A percentile compares a stretch with the other conserved stretches of the same genome.
Evolutionary conservation across 768 basidiomycete genomes (phyloP).

Genomic region (Naganishia vaughanmartiniae): DNA sequence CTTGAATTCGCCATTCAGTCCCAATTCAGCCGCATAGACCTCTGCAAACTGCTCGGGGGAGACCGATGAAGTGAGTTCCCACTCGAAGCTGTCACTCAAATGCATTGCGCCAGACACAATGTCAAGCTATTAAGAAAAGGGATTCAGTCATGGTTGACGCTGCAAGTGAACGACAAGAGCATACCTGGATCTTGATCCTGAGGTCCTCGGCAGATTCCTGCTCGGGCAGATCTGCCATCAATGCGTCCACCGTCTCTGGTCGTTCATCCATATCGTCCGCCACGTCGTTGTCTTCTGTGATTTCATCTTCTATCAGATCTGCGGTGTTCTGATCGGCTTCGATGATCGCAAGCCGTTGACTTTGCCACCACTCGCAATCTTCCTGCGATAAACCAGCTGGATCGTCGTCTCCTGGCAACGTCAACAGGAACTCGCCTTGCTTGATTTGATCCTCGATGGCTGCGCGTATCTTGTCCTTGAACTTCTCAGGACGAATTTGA

Average conservation of each 20-base stretch:
- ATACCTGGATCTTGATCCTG: constrained; percentile 85
- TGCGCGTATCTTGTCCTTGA: constrained; percentile 64
- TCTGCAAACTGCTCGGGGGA: constrained; percentile 92
- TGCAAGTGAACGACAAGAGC: background rate
- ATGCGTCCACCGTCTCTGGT: constrained; percentile 59
- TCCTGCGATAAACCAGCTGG: constrained; percentile 33
- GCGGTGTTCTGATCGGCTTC: background rate
- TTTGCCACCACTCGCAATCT: constrained; percentile 29
- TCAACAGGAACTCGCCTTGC: constrained; percentile 62
- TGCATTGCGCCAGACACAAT: constrained; percentile 90
- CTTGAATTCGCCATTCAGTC: constrained; percentile 88
- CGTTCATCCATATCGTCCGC: constrained; percentile 40
- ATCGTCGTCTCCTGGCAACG: constrained; percentile 53
- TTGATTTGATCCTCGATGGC: constrained; percentile 73
- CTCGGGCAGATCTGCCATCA: constrained; percentile 57
- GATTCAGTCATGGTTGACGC: constrained; percentile 4
- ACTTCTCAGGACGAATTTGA: constrained; percentile 63
- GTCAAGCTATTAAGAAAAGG: constrained; percentile 66
- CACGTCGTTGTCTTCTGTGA: constrained; percentile 26
- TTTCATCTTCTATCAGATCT: constrained; percentile 22
- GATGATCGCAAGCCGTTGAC: constrained; percentile 3
- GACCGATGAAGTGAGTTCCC: constrained; percentile 79
- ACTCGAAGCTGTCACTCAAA: constrained; percentile 94
- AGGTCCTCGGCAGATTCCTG: constrained; percentile 70
- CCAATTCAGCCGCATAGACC: constrained; percentile 78